Conservation (phyloP, 345 rosid genomes). For the Eucalyptus pauciflora region DNA sequence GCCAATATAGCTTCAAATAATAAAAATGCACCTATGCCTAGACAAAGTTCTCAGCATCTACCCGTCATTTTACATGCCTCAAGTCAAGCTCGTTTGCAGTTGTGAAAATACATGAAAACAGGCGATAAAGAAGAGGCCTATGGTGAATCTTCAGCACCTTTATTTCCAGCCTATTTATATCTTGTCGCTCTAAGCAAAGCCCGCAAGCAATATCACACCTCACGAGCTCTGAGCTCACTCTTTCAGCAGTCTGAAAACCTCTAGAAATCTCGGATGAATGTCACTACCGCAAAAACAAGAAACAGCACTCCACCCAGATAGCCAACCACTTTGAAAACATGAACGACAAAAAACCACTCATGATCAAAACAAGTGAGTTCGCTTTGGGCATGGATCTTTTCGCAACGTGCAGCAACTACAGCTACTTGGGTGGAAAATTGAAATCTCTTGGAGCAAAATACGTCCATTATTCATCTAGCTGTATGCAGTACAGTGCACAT, state of each 20-base stretch:
- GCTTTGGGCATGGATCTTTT: not conserved
- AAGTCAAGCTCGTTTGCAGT: not conserved
- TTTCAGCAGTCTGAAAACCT: not conserved
- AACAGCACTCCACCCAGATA: slow-evolving; percentile 74
- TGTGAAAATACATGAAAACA: not conserved
- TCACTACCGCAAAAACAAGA: slow-evolving; percentile 70
- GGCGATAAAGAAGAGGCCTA: not conserved
- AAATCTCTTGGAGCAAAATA: not conserved
- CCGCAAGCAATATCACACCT: not conserved
- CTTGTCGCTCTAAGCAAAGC: not conserved
- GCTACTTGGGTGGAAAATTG: not conserved
- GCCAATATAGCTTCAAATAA: not conserved
- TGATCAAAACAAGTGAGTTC: not conserved
- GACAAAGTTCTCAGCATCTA: not conserved
- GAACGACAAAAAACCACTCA: not conserved
- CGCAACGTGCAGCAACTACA: not conserved
- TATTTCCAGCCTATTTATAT: not conserved
- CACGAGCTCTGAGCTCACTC: not conserved
- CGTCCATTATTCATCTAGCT: not conserved
- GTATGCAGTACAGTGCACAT: not conserved
- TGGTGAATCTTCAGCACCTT: not conserved
- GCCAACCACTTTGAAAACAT: slow-evolving; percentile 54
- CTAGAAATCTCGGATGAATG: slow-evolving; percentile 67
- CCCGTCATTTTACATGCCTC: not conserved
- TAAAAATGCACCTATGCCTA: not conserved